These are phyloP conservation scores for Clarireedia homoeocarpa DNA, from an alignment of 2,329 filamentous ascomycete genomes.

Conservation along the genomic window DNA sequence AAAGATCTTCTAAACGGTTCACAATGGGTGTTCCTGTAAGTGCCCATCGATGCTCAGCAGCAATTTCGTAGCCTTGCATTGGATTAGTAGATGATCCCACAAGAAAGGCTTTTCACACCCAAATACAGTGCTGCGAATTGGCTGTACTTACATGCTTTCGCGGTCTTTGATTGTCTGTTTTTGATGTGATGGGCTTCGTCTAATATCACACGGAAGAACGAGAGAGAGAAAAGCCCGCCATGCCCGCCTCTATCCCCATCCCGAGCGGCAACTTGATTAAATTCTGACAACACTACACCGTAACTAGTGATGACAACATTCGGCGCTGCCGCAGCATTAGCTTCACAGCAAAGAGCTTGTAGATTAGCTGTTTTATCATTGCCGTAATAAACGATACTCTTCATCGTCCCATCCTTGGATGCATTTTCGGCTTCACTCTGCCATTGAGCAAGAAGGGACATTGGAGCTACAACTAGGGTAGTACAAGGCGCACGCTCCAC, in stretches of 20 bases:
- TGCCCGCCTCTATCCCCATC: slow-evolving; percentile 58
- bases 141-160: slow-evolving; percentile 61
- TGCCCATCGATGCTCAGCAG: slow-evolving; percentile 81
- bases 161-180: slow-evolving; percentile 81
- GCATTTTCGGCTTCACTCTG: slow-evolving; percentile 91
- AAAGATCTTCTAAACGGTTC: slow-evolving; percentile 89
- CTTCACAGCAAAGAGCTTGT: slow-evolving; percentile 66
- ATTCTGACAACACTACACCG: slow-evolving; percentile 85
- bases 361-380: slow-evolving; percentile 74
- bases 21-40: slow-evolving; percentile 95
- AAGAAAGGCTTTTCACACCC: not conserved
- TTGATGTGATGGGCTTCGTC: slow-evolving; percentile 97
- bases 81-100: not conserved
- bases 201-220: slow-evolving; percentile 91
- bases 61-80: slow-evolving; percentile 58
- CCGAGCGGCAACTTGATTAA: slow-evolving; percentile 61
- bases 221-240: slow-evolving; percentile 77
- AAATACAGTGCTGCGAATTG: not conserved
- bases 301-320: slow-evolving; percentile 95
- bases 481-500: slow-evolving; percentile 73
- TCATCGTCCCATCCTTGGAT: slow-evolving; percentile 75
- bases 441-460: slow-evolving; percentile 96
- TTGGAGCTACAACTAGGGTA: slow-evolving; percentile 91
- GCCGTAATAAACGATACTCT: slow-evolving; percentile 85
- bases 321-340: slow-evolving; percentile 68